Evolutionary conservation across 345 rosid species (phyloP).

Genomic region (Hibiscus mutabilis): DNA sequence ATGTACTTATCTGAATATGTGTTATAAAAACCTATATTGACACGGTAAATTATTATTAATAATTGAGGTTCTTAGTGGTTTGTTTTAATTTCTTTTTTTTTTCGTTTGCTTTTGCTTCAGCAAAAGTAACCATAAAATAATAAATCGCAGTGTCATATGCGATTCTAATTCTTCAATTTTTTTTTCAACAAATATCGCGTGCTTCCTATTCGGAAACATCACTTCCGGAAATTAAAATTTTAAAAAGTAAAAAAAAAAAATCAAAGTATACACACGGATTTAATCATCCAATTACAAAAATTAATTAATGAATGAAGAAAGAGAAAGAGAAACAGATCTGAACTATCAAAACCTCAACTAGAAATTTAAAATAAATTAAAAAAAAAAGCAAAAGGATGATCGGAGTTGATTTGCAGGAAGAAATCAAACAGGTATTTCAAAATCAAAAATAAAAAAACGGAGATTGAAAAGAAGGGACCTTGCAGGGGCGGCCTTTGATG

Average conservation of each 20-base stretch:
- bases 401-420: not conserved
- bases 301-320: not conserved
- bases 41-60: too few relatives aligned
- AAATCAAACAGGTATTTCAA: not conserved
- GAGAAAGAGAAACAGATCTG: not conserved
- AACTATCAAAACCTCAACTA: not conserved
- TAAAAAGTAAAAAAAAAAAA: not conserved
- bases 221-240: not conserved
- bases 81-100: too few relatives aligned
- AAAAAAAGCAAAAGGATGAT: not conserved
- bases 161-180: not conserved
- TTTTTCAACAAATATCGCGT: too few relatives aligned
- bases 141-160: too few relatives aligned
- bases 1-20: not conserved
- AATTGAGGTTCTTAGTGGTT: too few relatives aligned
- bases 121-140: too few relatives aligned
- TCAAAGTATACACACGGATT: not conserved
- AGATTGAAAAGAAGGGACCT: constrained; percentile 1
- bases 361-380: not conserved
- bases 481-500: constrained; percentile 15
- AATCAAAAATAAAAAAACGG: not conserved
- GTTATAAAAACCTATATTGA: too few relatives aligned
- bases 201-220: not conserved
- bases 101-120: too few relatives aligned
- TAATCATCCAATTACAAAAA: not conserved